Evolutionary conservation across 2,329 filamentous ascomycete species (phyloP).

Genomic region (Botrytis sinoallii): DNA sequence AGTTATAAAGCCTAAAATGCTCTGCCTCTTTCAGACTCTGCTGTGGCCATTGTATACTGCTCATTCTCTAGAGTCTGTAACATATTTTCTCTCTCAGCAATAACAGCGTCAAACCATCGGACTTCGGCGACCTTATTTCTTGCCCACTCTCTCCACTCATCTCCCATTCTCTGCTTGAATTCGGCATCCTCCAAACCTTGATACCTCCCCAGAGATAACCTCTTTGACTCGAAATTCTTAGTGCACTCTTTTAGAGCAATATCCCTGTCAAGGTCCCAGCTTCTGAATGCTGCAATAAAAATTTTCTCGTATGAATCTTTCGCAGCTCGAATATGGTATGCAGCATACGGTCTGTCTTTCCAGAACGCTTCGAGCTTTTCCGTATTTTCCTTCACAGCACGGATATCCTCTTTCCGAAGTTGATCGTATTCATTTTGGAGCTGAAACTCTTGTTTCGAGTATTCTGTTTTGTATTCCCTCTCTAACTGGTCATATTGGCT

Average conservation of each 20-base stretch:
- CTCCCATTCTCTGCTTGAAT: too few species aligned
- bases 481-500: slow-evolving; percentile 38
- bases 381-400: slow-evolving; percentile 46
- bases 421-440: slow-evolving; percentile 44
- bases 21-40: neutral
- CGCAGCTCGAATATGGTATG: slow-evolving; percentile 43
- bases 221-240: neutral
- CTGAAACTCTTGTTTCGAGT: slow-evolving; percentile 38
- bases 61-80: neutral
- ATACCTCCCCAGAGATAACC: neutral
- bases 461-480: slow-evolving; percentile 31
- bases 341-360: slow-evolving; percentile 38
- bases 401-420: slow-evolving; percentile 43
- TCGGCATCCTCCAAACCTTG: neutral
- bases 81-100: neutral
- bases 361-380: slow-evolving; percentile 42
- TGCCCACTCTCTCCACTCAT: neutral
- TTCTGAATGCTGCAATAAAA: neutral
- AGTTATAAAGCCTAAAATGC: neutral
- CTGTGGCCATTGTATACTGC: neutral
- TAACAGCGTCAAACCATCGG: slow-evolving; percentile 1
- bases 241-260: neutral
- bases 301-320: slow-evolving; percentile 30
- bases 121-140: neutral
- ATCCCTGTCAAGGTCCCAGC: neutral